A percentile compares a stretch with the other conserved stretches of the same genome.
Conservation (phyloP, 2,329 filamentous ascomycete genomes). For the Claviceps arundinis region DNA sequence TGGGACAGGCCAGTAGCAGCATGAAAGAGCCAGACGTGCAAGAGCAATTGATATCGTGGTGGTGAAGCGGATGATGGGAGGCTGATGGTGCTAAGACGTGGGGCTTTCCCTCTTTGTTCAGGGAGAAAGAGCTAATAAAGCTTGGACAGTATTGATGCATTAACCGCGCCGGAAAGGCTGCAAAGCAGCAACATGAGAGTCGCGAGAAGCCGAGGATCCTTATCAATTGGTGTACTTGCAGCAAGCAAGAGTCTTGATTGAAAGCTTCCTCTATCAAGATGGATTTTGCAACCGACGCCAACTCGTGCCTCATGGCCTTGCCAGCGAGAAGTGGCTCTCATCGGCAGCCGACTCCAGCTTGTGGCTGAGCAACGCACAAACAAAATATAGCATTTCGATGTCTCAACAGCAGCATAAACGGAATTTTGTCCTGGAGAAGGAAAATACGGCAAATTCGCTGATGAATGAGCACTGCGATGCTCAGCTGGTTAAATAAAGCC, state of each 20-base stretch:
- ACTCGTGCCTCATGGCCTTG: not conserved
- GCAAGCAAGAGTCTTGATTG: not conserved
- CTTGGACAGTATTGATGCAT: constrained; percentile 3
- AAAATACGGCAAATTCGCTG: too few species aligned
- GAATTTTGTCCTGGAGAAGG: not conserved
- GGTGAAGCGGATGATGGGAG: not conserved
- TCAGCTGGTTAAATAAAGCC: too few species aligned
- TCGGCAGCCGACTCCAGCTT: not conserved
- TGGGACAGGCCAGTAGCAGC: constrained; percentile 17
- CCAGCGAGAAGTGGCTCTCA: not conserved
- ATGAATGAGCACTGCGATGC: too few species aligned
- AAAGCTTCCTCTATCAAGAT: not conserved
- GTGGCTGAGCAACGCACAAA: not conserved
- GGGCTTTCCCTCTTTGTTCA: not conserved
- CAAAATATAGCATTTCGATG: not conserved
- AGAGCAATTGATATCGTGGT: not conserved
- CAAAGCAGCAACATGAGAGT: not conserved
- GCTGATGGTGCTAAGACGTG: constrained; percentile 1
- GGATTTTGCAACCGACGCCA: not conserved
- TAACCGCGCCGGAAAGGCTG: constrained; percentile 3
- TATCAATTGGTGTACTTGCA: not conserved
- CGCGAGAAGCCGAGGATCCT: not conserved
- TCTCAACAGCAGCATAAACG: not conserved
- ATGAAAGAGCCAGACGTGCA: constrained; percentile 17
- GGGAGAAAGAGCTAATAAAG: constrained; percentile 1